These are phyloP conservation scores for Phaseolus coccineus DNA, from an alignment of 331 rosid genomes.

Conservation along the genomic window DNA sequence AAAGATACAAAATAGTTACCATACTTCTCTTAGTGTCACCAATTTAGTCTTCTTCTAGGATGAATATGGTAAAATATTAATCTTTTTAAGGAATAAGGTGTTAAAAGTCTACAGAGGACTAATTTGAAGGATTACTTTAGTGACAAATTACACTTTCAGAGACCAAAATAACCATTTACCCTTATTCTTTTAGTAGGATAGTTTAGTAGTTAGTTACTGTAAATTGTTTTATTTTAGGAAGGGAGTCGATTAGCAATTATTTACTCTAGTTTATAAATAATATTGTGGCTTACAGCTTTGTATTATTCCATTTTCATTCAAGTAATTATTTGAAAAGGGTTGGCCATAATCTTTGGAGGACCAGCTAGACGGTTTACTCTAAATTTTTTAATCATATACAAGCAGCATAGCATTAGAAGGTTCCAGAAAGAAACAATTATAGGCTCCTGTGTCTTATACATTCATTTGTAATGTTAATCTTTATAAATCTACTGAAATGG, in stretches of 20 bases:
- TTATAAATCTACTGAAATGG: background rate
- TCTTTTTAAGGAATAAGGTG: background rate
- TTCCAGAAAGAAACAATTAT: background rate
- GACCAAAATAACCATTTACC: no score
- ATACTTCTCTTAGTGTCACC: background rate
- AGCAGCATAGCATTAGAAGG: slow-evolving; percentile 1
- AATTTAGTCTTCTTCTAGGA: background rate
- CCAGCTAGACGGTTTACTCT: background rate
- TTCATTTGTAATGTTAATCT: background rate
- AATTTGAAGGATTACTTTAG: background rate
- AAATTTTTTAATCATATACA: background rate
- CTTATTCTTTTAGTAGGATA: background rate
- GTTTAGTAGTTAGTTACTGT: background rate
- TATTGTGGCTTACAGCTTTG: background rate
- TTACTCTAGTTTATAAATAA: background rate
- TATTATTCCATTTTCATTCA: background rate
- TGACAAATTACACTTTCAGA: no score
- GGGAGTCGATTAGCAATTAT: background rate
- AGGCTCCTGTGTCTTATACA: background rate
- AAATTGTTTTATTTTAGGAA: background rate
- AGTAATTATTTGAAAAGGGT: background rate
- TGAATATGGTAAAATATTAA: background rate
- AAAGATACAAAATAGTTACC: background rate
- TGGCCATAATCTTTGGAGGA: background rate
- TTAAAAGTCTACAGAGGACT: background rate